These are phyloP conservation scores for Mitragyna speciosa DNA, from an alignment of 257 asterid genomes.

Conservation along the genomic window DNA sequence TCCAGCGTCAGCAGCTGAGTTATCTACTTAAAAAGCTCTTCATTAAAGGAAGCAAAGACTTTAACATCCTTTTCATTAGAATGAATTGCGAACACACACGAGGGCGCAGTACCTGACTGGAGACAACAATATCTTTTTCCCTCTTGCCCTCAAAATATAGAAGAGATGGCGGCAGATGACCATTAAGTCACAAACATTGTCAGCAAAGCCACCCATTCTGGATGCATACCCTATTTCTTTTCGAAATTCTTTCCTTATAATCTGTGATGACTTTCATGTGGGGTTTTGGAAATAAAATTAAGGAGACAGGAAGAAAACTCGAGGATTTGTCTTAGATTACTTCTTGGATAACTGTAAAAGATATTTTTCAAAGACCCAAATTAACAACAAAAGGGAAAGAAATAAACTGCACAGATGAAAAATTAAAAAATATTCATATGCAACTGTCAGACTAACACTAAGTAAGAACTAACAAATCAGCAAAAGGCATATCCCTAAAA, in stretches of 20 bases:
- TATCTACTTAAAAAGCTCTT: slow-evolving; percentile 93
- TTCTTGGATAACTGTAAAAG: not conserved
- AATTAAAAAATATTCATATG: not conserved
- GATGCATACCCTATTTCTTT: too few species aligned
- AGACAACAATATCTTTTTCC: not conserved
- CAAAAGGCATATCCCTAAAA: not conserved
- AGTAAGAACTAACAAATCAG: not conserved
- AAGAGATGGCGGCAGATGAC: not conserved
- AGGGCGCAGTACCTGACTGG: not conserved
- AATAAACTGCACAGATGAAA: slow-evolving; percentile 7
- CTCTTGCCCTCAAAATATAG: not conserved
- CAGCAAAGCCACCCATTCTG: too few species aligned
- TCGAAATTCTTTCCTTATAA: not conserved
- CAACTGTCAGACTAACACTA: slow-evolving; percentile 2
- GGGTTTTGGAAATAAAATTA: too few species aligned
- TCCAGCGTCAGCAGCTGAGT: slow-evolving; percentile 90
- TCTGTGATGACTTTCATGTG: too few species aligned
- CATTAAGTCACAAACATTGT: too few species aligned
- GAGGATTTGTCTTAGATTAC: not conserved
- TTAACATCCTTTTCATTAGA: slow-evolving; percentile 93
- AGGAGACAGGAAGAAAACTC: not conserved
- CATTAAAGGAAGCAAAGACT: slow-evolving; percentile 88
- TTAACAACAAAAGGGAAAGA: not conserved
- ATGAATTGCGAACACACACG: too few species aligned
- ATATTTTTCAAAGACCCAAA: not conserved